phyloP scores from a whole-genome alignment of 2,329 filamentous ascomycete genomes.

The Ophiostoma sp. region DNA sequence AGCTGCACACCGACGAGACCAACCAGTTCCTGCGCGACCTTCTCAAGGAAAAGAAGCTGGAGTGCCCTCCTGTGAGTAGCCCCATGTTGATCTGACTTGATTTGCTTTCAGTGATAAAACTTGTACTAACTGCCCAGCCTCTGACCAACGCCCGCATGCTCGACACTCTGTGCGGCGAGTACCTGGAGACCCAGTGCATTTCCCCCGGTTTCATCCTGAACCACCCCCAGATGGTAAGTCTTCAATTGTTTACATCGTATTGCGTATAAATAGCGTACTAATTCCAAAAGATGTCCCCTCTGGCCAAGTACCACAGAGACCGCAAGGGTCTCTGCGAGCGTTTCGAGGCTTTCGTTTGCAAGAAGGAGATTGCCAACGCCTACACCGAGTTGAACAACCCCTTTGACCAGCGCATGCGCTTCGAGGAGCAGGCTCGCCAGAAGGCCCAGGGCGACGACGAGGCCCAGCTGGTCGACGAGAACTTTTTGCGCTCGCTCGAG shows the following conservation, averaged over 20 bases:
- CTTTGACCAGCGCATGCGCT: slow-evolving; percentile 84
- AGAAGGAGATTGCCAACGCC: slow-evolving; percentile 59
- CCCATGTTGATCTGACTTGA: background rate
- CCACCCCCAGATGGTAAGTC: slow-evolving; percentile 28
- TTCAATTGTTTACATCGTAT: no score
- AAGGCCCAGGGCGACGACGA: slow-evolving; percentile 97
- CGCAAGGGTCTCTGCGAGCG: slow-evolving; percentile 85
- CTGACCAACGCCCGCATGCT: slow-evolving; percentile 94
- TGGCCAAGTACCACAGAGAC: slow-evolving; percentile 89
- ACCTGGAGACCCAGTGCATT: slow-evolving; percentile 80
- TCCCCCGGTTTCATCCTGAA: slow-evolving; percentile 29
- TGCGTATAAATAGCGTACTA: slow-evolving; percentile 38
- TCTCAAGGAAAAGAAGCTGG: slow-evolving; percentile 83
- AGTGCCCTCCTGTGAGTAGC: slow-evolving; percentile 61
- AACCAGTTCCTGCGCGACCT: slow-evolving; percentile 80
- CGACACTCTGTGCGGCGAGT: slow-evolving; percentile 89
- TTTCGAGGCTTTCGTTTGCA: slow-evolving; percentile 73
- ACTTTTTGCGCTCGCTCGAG: slow-evolving; percentile 85
- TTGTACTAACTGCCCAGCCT: slow-evolving; percentile 42
- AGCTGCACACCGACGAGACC: slow-evolving; percentile 85
- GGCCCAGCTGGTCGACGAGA: slow-evolving; percentile 92
- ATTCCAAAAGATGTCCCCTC: slow-evolving; percentile 66
- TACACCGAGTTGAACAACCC: slow-evolving; percentile 98
- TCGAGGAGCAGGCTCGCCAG: slow-evolving; percentile 92
- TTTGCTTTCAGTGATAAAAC: no score